Conservation (phyloP, 345 rosid species). For the Rhizophora mangle region DNA sequence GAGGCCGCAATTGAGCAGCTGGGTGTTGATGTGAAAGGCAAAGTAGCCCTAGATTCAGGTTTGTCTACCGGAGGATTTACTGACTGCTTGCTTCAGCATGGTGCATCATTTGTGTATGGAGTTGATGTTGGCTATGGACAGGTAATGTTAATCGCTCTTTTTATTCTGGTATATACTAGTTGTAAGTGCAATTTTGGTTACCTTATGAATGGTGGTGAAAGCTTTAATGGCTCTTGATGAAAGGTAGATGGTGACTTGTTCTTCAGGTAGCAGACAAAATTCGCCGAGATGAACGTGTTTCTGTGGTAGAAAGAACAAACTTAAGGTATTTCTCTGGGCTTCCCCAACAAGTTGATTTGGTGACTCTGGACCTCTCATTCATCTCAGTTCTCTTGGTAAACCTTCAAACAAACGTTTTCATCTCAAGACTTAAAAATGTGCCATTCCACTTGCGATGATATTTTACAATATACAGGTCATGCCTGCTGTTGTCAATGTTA, state of each 20-base stretch:
- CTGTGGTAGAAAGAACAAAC: constrained; percentile 77
- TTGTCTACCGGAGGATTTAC: constrained; percentile 96
- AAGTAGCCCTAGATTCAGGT: constrained; percentile 92
- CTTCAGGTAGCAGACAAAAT: constrained; percentile 86
- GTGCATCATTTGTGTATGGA: constrained; percentile 90
- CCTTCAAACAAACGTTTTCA: constrained; percentile 10
- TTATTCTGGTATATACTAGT: neutral
- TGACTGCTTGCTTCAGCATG: constrained; percentile 89
- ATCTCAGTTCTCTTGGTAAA: constrained; percentile 82
- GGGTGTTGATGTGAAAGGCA: constrained; percentile 74
- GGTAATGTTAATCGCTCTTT: constrained; percentile 35
- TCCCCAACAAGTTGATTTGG: constrained; percentile 84
- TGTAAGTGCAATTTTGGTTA: neutral
- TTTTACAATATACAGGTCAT: constrained; percentile 52
- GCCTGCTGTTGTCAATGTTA: constrained; percentile 82
- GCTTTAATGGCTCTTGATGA: constrained; percentile 6
- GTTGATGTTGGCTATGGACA: constrained; percentile 98
- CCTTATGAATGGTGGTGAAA: constrained; percentile 1
- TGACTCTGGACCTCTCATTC: constrained; percentile 92
- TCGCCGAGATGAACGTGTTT: constrained; percentile 69
- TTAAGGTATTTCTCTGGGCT: constrained; percentile 80
- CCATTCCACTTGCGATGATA: neutral
- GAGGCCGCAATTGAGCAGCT: constrained; percentile 94
- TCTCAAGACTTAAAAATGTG: neutral
- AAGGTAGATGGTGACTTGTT: constrained; percentile 11